Percentiles rank a stretch among this genome's conserved stretches.
Conservation (phyloP, 1,284 basidiomycete genomes). For the Heliocybe sulcata region DNA sequence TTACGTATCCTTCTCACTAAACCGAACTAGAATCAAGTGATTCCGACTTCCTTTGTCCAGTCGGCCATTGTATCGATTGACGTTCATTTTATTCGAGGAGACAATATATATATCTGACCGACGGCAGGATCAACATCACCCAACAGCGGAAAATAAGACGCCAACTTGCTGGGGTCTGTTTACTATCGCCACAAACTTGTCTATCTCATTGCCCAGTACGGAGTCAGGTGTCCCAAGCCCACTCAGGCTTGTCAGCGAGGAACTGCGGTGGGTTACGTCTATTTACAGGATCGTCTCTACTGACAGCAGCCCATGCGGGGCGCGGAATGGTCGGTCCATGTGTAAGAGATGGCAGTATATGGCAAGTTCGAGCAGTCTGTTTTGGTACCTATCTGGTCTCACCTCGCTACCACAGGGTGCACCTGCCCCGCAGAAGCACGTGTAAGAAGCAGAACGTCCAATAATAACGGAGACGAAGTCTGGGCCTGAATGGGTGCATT, state of each 20-base stretch:
- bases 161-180: not conserved
- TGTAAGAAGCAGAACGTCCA: not conserved
- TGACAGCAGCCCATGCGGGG: not conserved
- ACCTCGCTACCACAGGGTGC: not conserved
- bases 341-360: not conserved
- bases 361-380: not conserved
- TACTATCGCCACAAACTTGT: not conserved
- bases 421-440: not conserved
- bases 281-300: not conserved
- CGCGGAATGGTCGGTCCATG: not conserved
- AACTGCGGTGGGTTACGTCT: not conserved
- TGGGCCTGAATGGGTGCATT: not conserved
- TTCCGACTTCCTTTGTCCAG: not conserved
- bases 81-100: not conserved
- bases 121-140: not conserved
- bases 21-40: not conserved
- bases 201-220: not conserved
- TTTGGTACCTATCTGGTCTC: not conserved
- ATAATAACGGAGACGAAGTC: not conserved
- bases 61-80: not conserved
- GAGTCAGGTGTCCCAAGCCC: not conserved
- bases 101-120: not conserved
- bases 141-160: not conserved
- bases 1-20: not conserved
- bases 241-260: not conserved